Percentiles rank a stretch among this genome's conserved stretches.
Evolutionary conservation across 1,284 basidiomycete species (phyloP).

Genomic region (Pascua guehoae): DNA sequence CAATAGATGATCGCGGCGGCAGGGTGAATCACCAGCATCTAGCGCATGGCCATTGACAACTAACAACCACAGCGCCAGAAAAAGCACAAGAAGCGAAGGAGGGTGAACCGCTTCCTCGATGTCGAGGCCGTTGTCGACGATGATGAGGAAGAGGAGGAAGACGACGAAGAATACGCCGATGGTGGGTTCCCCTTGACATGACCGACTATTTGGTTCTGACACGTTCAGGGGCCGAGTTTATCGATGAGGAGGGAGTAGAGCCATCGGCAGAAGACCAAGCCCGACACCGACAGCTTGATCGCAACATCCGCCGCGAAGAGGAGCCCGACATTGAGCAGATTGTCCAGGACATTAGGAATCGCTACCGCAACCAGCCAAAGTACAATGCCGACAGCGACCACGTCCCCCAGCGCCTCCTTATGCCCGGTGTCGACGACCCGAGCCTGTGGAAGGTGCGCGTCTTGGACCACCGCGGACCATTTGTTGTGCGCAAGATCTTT

Average conservation of each 20-base stretch:
- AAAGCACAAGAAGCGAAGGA: conserved; percentile 52
- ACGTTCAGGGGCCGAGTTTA: conserved; percentile 61
- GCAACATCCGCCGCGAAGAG: conserved; percentile 68
- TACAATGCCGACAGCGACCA: conserved; percentile 90
- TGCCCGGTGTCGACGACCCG: conserved; percentile 95
- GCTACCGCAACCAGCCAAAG: conserved; percentile 67
- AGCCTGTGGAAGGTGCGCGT: conserved; percentile 94
- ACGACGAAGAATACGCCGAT: conserved; percentile 68
- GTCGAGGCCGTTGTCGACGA: conserved; percentile 90
- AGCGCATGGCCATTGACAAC: background rate
- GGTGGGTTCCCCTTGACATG: conserved; percentile 53
- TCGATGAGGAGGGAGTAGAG: conserved; percentile 63
- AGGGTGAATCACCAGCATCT: background rate
- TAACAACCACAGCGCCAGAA: conserved; percentile 11
- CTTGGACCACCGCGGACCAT: conserved; percentile 86
- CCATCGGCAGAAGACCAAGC: conserved; percentile 59
- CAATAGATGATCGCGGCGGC: conserved; percentile 2
- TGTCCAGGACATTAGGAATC: conserved; percentile 75
- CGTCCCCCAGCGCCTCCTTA: conserved; percentile 89
- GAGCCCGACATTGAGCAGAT: conserved; percentile 83
- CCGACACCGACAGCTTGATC: conserved; percentile 72
- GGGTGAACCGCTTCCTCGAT: conserved; percentile 82
- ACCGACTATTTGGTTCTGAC: background rate
- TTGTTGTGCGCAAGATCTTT: conserved; percentile 91
- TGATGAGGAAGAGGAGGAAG: conserved; percentile 93